Base-by-base conservation (phyloP, 23 red algal genomes). In the Agarophyton chilense region DNA sequence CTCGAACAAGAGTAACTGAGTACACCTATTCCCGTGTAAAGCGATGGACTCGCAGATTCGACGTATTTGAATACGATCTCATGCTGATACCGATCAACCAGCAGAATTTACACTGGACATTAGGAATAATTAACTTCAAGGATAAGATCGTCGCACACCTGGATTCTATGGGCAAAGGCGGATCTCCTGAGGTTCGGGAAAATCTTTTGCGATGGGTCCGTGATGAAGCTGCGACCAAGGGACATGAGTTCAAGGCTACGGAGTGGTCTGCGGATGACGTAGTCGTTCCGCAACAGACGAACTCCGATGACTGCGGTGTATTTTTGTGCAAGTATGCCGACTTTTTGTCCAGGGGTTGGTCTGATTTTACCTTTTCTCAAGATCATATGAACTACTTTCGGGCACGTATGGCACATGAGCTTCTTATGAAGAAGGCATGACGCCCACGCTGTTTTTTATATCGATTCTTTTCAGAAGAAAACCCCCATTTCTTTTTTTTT, bases 251-350 rank as follows among this genome's bases (percentile, higher is more conserved):
- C 40, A 72, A 68, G 17, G 31, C 56, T 19, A 71, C 77, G 29
- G 85, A 87, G 12, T 91, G 82, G 81, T 72, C 43, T 50, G 35
- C 66, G 1, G 82, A 70, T 40, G 63, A 83, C 26, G 57, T 58
- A 0, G 19, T 56, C 42, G 89, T 96, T 6, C 97, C 97, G 9
- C 84, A 79, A 34, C 97, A 99, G 82, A 46, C 34, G 7, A 99
- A 99, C 82, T 79, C 78, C 14, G 83, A 95, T 67, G 97, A 99
- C 67, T 99, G 97, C 54, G 97, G 97, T 26, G 93, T 99, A 42
- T 99, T 95, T 75, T 51, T 86, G 33, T 95, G 92, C 78, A 78
- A 89, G 47, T 99, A 91, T 77, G 93, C 93, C 12, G 93, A 96
- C 50, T 83, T 71, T 62, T 51, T 92, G 65, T 55, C 72, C 19